Conservation (phyloP, 345 rosid genomes). For the Hibiscus syriacus region DNA sequence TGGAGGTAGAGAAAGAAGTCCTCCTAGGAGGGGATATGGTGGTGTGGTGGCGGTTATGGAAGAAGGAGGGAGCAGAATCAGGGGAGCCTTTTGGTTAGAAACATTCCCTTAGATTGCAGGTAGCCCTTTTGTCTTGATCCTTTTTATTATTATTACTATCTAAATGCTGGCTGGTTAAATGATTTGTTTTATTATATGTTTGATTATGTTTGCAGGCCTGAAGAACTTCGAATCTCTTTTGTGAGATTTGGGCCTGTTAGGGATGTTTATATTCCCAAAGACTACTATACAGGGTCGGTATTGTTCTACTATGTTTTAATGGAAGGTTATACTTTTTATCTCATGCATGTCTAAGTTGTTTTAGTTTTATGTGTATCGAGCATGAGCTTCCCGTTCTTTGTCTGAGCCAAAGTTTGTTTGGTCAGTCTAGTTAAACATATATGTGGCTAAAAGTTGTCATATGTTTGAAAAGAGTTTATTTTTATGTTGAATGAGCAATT, state of each 20-base stretch:
- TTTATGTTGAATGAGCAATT: background rate
- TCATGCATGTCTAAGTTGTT: background rate
- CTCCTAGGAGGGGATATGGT: constrained; percentile 55
- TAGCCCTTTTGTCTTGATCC: constrained; percentile 11
- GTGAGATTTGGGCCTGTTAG: constrained; percentile 87
- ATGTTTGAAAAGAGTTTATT: background rate
- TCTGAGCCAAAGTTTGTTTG: too few relatives aligned
- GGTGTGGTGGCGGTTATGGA: constrained; percentile 56
- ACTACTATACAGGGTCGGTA: constrained; percentile 83
- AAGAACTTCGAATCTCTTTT: constrained; percentile 76
- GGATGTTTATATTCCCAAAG: constrained; percentile 89
- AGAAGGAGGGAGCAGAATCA: constrained; percentile 64
- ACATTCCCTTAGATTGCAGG: constrained; percentile 96
- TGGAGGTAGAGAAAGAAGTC: constrained; percentile 69
- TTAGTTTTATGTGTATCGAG: background rate
- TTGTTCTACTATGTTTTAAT: background rate
- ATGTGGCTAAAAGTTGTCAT: background rate
- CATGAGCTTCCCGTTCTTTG: background rate
- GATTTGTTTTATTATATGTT: background rate
- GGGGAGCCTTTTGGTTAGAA: constrained; percentile 90
- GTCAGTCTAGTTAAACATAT: too few relatives aligned
- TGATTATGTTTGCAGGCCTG: constrained; percentile 45
- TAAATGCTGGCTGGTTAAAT: background rate
- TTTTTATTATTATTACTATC: background rate
- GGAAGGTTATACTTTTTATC: background rate